phyloP scores from a whole-genome alignment of 2,329 filamentous ascomycete genomes.

The Ascochyta fabae region DNA sequence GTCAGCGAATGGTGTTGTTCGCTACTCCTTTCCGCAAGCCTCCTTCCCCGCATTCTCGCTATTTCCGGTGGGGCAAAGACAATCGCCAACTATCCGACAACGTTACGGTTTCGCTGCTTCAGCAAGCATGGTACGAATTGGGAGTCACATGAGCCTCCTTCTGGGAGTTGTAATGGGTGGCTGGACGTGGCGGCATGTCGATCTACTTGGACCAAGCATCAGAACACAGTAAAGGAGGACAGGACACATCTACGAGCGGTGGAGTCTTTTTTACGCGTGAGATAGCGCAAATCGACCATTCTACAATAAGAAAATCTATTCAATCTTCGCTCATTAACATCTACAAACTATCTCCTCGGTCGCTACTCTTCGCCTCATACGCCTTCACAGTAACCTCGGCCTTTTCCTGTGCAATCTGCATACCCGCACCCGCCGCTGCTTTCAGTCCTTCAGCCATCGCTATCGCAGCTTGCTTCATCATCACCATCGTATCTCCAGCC shows the following conservation, averaged over 20 bases:
- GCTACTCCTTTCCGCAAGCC: background rate
- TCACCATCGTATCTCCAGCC: slow-evolving; percentile 55
- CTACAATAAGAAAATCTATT: background rate
- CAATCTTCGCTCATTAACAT: background rate
- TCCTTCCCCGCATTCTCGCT: slow-evolving; percentile 14
- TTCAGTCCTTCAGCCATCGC: slow-evolving; percentile 41
- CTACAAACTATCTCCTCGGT: background rate
- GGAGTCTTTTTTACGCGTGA: too few relatives aligned
- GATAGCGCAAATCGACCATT: too few relatives aligned
- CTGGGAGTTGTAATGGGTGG: background rate
- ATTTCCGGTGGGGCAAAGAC: background rate
- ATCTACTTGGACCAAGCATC: background rate
- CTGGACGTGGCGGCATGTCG: background rate
- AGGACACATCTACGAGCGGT: too few relatives aligned
- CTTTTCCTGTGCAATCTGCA: slow-evolving; percentile 33
- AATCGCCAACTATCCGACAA: too few relatives aligned
- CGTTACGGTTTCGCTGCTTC: background rate
- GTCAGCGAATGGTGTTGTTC: slow-evolving; percentile 17
- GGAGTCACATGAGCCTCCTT: background rate
- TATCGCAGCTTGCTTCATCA: slow-evolving; percentile 43
- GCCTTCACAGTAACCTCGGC: slow-evolving; percentile 20
- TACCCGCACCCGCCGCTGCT: slow-evolving; percentile 33
- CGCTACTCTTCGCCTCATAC: slow-evolving; percentile 15
- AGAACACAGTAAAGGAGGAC: too few relatives aligned
- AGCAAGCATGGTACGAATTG: background rate